Percentiles rank a stretch among this genome's conserved stretches.
These are phyloP conservation scores for Venturia effusa DNA, from an alignment of 2,329 filamentous ascomycete genomes.

Conservation along the genomic window DNA sequence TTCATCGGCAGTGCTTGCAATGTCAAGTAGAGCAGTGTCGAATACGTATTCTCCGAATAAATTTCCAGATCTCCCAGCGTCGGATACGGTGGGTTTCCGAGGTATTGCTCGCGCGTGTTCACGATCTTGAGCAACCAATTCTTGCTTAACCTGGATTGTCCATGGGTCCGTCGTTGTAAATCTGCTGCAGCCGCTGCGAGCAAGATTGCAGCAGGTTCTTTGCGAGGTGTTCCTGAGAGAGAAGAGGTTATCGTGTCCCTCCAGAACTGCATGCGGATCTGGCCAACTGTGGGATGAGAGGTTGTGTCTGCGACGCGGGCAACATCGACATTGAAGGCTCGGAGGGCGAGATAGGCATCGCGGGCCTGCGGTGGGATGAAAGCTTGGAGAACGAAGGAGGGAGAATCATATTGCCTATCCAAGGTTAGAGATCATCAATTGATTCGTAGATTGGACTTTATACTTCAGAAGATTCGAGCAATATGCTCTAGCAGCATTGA, in stretches of 20 bases:
- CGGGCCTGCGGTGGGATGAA: slow-evolving; percentile 67
- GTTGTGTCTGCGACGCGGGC: slow-evolving; percentile 83
- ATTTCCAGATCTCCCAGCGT: slow-evolving; percentile 65
- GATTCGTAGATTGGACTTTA: not conserved
- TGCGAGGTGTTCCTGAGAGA: slow-evolving; percentile 67
- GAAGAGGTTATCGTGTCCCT: slow-evolving; percentile 71
- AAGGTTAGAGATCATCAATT: not conserved
- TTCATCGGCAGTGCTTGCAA: slow-evolving; percentile 68
- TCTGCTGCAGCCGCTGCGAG: slow-evolving; percentile 61
- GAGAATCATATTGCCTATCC: slow-evolving; percentile 71
- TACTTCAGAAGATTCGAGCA: slow-evolving; percentile 49
- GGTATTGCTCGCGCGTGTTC: slow-evolving; percentile 67
- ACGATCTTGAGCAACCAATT: slow-evolving; percentile 58
- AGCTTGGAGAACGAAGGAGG: slow-evolving; percentile 74
- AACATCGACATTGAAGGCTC: slow-evolving; percentile 86
- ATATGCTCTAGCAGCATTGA: slow-evolving; percentile 45
- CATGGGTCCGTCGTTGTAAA: slow-evolving; percentile 35
- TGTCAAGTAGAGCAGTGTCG: slow-evolving; percentile 80
- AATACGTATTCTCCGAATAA: slow-evolving; percentile 92
- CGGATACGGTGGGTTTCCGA: slow-evolving; percentile 73
- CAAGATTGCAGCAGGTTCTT: slow-evolving; percentile 82
- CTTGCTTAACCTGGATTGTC: slow-evolving; percentile 41
- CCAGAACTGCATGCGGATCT: slow-evolving; percentile 93
- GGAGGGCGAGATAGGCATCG: slow-evolving; percentile 80
- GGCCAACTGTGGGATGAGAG: slow-evolving; percentile 74